Percentiles rank a stretch among this genome's conserved stretches.
Conservation (phyloP, 169 alveolate species). For the Plasmodium cynomolgi region DNA sequence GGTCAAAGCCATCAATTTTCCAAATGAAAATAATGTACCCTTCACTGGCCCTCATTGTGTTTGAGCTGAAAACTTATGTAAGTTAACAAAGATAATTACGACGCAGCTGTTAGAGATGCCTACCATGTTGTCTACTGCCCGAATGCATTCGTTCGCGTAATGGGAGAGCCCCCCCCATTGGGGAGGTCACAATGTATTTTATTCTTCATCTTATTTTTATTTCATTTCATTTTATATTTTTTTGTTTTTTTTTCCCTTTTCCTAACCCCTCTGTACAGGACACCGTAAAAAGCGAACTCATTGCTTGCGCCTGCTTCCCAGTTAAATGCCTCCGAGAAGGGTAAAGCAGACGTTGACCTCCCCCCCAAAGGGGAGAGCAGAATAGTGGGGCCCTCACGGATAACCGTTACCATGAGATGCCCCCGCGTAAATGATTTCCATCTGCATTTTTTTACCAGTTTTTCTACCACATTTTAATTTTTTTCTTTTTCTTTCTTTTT, state of each 20-base stretch:
- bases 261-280: slow-evolving; percentile 42
- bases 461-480: neutral
- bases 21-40: slow-evolving; percentile 67
- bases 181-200: neutral
- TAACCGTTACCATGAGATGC: neutral
- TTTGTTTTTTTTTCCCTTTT: slow-evolving; percentile 13
- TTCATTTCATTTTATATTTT: neutral
- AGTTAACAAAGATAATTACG: neutral
- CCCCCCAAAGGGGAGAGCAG: neutral
- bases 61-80: slow-evolving; percentile 76
- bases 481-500: slow-evolving; percentile 11
- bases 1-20: slow-evolving; percentile 74
- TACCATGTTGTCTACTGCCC: neutral
- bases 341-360: slow-evolving; percentile 12
- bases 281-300: slow-evolving; percentile 79
- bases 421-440: neutral
- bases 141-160: neutral
- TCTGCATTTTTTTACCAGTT: neutral
- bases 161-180: neutral
- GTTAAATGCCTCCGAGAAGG: slow-evolving; percentile 80
- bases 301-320: slow-evolving; percentile 84
- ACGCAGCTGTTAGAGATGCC: neutral
- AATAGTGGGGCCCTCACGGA: neutral
- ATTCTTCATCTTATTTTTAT: too few relatives aligned
- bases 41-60: slow-evolving; percentile 72